phyloP scores from a whole-genome alignment of 148 eudicot genomes.

The Rhododendron mucronatum region DNA sequence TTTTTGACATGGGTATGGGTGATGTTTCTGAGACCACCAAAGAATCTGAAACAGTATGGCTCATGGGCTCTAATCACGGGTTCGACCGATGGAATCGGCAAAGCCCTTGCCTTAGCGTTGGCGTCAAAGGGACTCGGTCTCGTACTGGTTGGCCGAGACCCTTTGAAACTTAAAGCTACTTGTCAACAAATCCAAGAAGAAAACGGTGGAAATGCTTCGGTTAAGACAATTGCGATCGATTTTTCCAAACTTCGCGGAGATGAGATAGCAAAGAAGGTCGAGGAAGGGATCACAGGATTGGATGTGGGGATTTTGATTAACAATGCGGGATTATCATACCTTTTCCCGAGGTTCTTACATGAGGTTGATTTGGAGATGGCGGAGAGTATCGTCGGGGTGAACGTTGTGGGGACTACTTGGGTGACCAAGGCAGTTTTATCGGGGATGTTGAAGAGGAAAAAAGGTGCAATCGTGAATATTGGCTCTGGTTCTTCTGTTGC shows the following conservation, averaged over 20 bases:
- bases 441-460: constrained; percentile 33
- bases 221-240: constrained; percentile 46
- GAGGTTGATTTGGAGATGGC: constrained; percentile 37
- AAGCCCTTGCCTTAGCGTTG: constrained; percentile 34
- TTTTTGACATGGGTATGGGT: constrained; percentile 28
- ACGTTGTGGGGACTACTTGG: constrained; percentile 40
- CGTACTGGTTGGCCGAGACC: constrained; percentile 41
- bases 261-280: constrained; percentile 23
- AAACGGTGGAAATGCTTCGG: constrained; percentile 1
- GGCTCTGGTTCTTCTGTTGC: constrained; percentile 61
- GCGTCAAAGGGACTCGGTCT: constrained; percentile 47
- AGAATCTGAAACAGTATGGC: constrained; percentile 38
- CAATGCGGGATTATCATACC: constrained; percentile 51
- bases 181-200: constrained; percentile 20
- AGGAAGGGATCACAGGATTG: constrained; percentile 31
- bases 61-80: constrained; percentile 61
- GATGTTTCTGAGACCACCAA: constrained; percentile 37
- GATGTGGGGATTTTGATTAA: constrained; percentile 58
- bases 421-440: constrained; percentile 44
- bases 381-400: constrained; percentile 40
- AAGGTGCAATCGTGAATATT: constrained; percentile 57
- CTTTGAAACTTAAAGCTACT: constrained; percentile 28
- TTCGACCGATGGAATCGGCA: constrained; percentile 51
- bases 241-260: constrained; percentile 38
- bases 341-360: constrained; percentile 45